Conservation (phyloP, 106 monocot species). For the Agapanthus africanus region DNA sequence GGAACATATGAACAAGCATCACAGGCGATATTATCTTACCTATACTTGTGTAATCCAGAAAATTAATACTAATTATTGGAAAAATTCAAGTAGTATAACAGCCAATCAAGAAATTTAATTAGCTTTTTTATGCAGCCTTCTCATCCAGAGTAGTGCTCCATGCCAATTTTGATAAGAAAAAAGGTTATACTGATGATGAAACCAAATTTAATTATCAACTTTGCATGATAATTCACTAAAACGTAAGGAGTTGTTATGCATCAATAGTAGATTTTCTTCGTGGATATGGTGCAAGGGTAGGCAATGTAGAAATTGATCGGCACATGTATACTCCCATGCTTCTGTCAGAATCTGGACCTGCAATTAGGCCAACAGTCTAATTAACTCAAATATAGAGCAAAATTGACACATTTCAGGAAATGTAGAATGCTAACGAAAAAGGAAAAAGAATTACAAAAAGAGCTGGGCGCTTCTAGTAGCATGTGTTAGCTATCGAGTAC, state of each 20-base stretch:
- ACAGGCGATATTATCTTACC: too few species aligned
- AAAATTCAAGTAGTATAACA: neutral
- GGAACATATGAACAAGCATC: neutral
- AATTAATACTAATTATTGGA: neutral
- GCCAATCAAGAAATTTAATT: neutral
- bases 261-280: neutral
- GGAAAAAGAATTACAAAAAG: neutral
- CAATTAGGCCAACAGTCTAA: slow-evolving; percentile 8
- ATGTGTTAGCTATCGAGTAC: neutral
- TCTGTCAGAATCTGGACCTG: slow-evolving; percentile 89
- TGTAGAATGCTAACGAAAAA: neutral
- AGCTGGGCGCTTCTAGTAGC: neutral
- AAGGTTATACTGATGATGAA: too few species aligned
- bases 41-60: too few species aligned
- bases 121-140: neutral
- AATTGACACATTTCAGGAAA: neutral
- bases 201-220: too few species aligned
- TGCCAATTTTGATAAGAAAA: neutral
- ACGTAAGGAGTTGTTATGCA: neutral
- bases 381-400: too few species aligned
- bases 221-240: neutral
- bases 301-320: slow-evolving; percentile 80
- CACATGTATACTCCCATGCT: slow-evolving; percentile 77
- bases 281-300: slow-evolving; percentile 98
- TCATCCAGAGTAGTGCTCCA: neutral